Evolutionary conservation across 2,329 filamentous ascomycete species (phyloP).

Genomic region (Hirsutella minnesotensis): DNA sequence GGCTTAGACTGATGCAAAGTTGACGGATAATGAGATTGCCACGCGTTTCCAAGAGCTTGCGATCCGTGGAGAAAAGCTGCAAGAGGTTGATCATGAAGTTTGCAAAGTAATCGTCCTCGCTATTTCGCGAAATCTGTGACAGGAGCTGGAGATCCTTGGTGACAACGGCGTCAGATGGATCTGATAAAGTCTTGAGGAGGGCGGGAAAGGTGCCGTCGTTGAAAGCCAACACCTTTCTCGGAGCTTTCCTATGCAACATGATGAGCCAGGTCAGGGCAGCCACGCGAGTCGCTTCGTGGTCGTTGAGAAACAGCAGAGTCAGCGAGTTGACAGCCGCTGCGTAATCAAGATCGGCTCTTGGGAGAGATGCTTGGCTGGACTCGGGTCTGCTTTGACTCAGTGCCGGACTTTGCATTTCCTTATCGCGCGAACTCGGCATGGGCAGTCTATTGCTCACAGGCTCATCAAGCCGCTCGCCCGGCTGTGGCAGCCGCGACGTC

Average conservation of each 20-base stretch:
- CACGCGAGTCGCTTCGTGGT: constrained; percentile 90
- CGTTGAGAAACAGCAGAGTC: constrained; percentile 87
- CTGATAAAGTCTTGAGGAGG: constrained; percentile 87
- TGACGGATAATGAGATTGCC: constrained; percentile 96
- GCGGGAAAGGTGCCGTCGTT: constrained; percentile 97
- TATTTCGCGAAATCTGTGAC: constrained; percentile 92
- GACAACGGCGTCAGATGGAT: constrained; percentile 90
- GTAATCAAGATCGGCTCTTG: constrained; percentile 75
- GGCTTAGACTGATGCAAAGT: constrained; percentile 81
- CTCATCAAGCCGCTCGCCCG: constrained; percentile 33
- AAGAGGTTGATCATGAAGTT: constrained; percentile 97
- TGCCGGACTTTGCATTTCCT: constrained; percentile 39
- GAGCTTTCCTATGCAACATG: constrained; percentile 93
- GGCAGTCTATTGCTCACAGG: constrained; percentile 38
- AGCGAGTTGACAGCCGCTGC: constrained; percentile 87
- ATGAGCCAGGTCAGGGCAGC: constrained; percentile 93
- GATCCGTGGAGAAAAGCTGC: constrained; percentile 89
- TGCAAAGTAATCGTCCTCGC: constrained; percentile 92
- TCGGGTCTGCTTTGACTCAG: constrained; percentile 35
- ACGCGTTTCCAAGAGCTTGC: constrained; percentile 77
- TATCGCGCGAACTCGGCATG: constrained; percentile 39
- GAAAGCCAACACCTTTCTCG: constrained; percentile 83
- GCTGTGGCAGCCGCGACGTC: constrained; percentile 29
- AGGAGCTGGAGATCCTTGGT: constrained; percentile 87
- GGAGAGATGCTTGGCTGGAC: constrained; percentile 29